Conservation (phyloP, 2,329 filamentous ascomycete genomes). For the Fusarium multiceps region DNA sequence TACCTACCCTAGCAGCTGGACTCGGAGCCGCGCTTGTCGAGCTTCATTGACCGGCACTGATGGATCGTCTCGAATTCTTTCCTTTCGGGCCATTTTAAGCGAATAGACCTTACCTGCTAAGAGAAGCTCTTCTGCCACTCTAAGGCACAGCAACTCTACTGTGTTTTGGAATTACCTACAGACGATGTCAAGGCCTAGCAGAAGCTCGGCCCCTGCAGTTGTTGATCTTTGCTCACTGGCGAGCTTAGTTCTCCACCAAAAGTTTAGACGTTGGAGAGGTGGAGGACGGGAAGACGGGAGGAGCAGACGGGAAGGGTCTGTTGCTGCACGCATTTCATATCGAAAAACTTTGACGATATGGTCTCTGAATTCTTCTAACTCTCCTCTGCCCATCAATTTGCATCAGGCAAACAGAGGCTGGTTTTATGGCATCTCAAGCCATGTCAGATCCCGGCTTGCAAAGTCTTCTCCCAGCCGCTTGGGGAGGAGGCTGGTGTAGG, state of each 20-base stretch:
- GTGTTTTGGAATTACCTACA: neutral
- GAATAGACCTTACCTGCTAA: constrained; percentile 10
- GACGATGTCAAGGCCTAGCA: constrained; percentile 3
- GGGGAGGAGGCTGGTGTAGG: constrained; percentile 20
- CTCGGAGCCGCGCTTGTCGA: constrained; percentile 42
- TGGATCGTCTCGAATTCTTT: constrained; percentile 28
- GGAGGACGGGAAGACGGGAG: constrained; percentile 1
- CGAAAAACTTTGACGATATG: neutral
- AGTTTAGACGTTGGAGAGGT: constrained; percentile 25
- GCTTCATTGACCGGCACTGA: constrained; percentile 36
- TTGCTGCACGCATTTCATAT: neutral
- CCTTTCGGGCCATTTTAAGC: constrained; percentile 18
- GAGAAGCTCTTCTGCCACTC: constrained; percentile 16
- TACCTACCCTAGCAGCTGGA: constrained; percentile 16
- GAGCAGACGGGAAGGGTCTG: neutral
- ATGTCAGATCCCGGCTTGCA: neutral
- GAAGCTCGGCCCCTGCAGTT: constrained; percentile 19
- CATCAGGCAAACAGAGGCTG: neutral
- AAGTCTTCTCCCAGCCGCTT: neutral
- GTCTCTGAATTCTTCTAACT: neutral
- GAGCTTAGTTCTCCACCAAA: constrained; percentile 35
- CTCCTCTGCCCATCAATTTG: neutral
- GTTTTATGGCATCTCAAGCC: neutral
- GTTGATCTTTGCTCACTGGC: constrained; percentile 27
- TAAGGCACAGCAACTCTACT: constrained; percentile 6